These are phyloP conservation scores for Leucosporidium creatinivorum DNA, from an alignment of 768 basidiomycete genomes.

Conservation along the genomic window DNA sequence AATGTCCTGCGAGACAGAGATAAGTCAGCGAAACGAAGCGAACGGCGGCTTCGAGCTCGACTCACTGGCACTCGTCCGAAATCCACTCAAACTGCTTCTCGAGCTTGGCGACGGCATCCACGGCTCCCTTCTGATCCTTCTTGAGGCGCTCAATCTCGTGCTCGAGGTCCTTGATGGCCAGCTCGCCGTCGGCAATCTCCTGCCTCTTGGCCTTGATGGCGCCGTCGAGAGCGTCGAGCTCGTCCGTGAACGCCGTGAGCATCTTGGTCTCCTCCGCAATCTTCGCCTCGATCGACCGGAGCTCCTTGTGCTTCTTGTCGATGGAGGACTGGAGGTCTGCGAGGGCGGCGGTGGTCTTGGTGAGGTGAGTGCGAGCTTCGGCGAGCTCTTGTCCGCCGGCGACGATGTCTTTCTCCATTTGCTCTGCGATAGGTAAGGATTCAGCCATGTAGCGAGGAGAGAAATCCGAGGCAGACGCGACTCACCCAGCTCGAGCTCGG, in stretches of 20 bases:
- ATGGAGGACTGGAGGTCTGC: constrained; percentile 46
- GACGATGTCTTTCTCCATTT: constrained; percentile 67
- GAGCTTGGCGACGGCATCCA: constrained; percentile 53
- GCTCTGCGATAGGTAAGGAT: constrained; percentile 50
- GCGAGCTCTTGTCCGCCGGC: constrained; percentile 47
- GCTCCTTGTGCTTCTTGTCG: constrained; percentile 46
- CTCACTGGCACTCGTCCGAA: constrained; percentile 72
- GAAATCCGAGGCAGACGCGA: background rate
- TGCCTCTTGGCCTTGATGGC: constrained; percentile 75
- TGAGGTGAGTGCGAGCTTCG: constrained; percentile 49
- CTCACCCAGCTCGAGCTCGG: constrained; percentile 77
- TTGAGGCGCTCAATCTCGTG: constrained; percentile 58
- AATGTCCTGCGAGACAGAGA: constrained; percentile 56
- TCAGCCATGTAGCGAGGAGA: background rate
- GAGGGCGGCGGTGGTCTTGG: constrained; percentile 58
- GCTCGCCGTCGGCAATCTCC: constrained; percentile 59
- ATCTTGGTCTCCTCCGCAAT: constrained; percentile 81
- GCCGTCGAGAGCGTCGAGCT: constrained; percentile 72
- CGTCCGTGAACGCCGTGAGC: constrained; percentile 77
- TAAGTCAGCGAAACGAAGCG: background rate
- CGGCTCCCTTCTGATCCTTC: constrained; percentile 59
- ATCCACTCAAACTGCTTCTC: constrained; percentile 88
- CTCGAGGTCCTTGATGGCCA: constrained; percentile 58
- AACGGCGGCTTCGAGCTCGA: constrained; percentile 21
- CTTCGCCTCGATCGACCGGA: constrained; percentile 60